phyloP scores from a whole-genome alignment of 208 protist genomes.

The Wallacemonas sp. region DNA sequence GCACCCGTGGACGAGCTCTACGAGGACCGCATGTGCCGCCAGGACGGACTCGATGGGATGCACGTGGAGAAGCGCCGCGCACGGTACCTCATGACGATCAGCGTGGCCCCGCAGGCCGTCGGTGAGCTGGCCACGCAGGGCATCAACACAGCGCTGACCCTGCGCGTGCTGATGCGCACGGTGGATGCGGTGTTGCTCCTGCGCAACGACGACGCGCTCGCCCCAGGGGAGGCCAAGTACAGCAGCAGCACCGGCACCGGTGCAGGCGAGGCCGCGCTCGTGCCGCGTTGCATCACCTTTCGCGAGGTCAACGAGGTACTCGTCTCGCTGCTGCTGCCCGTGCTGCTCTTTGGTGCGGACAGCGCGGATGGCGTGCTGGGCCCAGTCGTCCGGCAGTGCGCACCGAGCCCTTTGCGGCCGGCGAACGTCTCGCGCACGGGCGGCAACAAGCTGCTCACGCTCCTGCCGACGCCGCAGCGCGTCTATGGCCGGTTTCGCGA shows the following conservation, averaged over 20 bases:
- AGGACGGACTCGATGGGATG: slow-evolving; percentile 78
- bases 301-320: slow-evolving; percentile 84
- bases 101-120: slow-evolving; percentile 63
- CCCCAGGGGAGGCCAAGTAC: slow-evolving; percentile 25
- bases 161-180: slow-evolving; percentile 58
- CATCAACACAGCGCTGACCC: slow-evolving; percentile 75
- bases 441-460: slow-evolving; percentile 65
- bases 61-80: slow-evolving; percentile 73
- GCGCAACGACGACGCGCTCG: slow-evolving; percentile 80
- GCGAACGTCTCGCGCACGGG: slow-evolving; percentile 25
- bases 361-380: slow-evolving; percentile 24
- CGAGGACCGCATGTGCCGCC: slow-evolving; percentile 52
- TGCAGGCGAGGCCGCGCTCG: slow-evolving; percentile 15
- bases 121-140: slow-evolving; percentile 83
- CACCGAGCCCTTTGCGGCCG: slow-evolving; percentile 21
- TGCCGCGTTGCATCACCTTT: slow-evolving; percentile 71
- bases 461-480: slow-evolving; percentile 75
- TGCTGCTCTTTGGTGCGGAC: slow-evolving; percentile 58
- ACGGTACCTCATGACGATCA: slow-evolving; percentile 61
- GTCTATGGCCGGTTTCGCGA: slow-evolving; percentile 58
- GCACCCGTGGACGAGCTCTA: slow-evolving; percentile 39
- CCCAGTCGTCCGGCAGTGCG: slow-evolving; percentile 47
- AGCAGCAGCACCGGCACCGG: slow-evolving; percentile 26
- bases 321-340: slow-evolving; percentile 67
- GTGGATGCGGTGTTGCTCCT: slow-evolving; percentile 73